Conservation (phyloP, 1,284 basidiomycete species). For the Cryptococcus neoformans region DNA sequence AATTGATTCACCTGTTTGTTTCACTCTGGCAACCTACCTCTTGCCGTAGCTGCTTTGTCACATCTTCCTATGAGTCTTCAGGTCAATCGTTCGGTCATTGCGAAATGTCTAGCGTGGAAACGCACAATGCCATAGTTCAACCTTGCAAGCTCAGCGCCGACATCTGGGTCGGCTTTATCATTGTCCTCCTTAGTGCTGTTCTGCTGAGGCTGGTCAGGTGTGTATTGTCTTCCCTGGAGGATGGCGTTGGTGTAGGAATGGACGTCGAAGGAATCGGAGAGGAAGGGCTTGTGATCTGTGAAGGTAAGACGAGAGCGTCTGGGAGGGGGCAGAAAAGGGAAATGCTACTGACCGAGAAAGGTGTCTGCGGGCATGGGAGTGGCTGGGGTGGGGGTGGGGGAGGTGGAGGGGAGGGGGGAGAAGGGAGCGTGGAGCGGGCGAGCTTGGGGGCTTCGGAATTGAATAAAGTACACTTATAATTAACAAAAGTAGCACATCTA, state of each 20-base stretch:
- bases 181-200: slow-evolving; percentile 10
- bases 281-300: slow-evolving; percentile 47
- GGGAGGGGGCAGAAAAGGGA: too few species aligned
- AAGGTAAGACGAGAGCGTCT: not conserved
- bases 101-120: not conserved
- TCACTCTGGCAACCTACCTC: slow-evolving; percentile 57
- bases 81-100: slow-evolving; percentile 3
- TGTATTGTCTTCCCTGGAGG: slow-evolving; percentile 72
- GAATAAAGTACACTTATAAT: too few species aligned
- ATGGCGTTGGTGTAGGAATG: slow-evolving; percentile 86
- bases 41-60: slow-evolving; percentile 77
- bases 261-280: slow-evolving; percentile 66
- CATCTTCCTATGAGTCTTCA: slow-evolving; percentile 60
- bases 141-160: slow-evolving; percentile 78
- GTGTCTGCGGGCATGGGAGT: not conserved
- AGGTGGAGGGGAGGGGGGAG: not conserved
- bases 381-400: not conserved
- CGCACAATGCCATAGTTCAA: slow-evolving; percentile 67
- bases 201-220: slow-evolving; percentile 50
- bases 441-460: too few species aligned
- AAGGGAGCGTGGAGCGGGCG: not conserved
- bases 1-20: not conserved
- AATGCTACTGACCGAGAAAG: not conserved
- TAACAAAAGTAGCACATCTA: too few species aligned
- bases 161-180: slow-evolving; percentile 63